These are phyloP conservation scores for Caryopteris hybrid DNA, from an alignment of 305 asterid species.

Conservation along the genomic window DNA sequence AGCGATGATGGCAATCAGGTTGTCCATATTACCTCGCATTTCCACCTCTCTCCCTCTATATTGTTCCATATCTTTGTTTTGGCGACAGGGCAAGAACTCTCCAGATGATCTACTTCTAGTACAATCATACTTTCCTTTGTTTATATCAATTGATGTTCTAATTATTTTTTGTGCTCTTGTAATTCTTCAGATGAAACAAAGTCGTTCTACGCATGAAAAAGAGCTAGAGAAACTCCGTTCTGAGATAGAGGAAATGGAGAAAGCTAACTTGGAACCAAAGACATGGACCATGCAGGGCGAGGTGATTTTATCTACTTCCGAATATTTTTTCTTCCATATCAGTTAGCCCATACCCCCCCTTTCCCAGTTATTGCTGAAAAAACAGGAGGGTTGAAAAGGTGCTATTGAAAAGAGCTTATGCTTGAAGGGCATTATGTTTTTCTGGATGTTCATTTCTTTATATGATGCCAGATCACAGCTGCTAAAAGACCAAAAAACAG, in stretches of 20 bases:
- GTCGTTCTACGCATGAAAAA: constrained; percentile 77
- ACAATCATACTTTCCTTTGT: background rate
- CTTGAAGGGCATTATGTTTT: constrained; percentile 14
- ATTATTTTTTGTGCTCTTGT: constrained; percentile 16
- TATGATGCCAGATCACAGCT: constrained; percentile 70
- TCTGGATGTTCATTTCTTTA: constrained; percentile 11
- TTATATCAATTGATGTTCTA: constrained; percentile 9
- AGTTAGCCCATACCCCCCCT: background rate
- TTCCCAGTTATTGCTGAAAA: constrained; percentile 1
- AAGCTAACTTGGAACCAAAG: constrained; percentile 78
- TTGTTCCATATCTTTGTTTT: background rate
- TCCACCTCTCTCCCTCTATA: background rate
- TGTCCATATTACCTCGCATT: background rate
- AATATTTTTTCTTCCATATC: background rate
- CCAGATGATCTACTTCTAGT: constrained; percentile 1
- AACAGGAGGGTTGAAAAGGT: background rate
- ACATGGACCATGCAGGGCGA: constrained; percentile 97
- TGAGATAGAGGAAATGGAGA: constrained; percentile 77
- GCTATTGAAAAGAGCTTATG: constrained; percentile 4
- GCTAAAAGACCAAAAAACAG: constrained; percentile 85
- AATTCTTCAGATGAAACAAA: constrained; percentile 41
- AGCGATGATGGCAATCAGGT: constrained; percentile 41
- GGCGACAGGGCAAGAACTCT: background rate
- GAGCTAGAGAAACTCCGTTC: constrained; percentile 58
- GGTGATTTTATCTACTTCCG: constrained; percentile 37